A percentile compares a stretch with the other conserved stretches of the same genome.
Evolutionary conservation across 164 flowering plant genomes (phyloP).

Genomic region (Berberis thunbergii): DNA sequence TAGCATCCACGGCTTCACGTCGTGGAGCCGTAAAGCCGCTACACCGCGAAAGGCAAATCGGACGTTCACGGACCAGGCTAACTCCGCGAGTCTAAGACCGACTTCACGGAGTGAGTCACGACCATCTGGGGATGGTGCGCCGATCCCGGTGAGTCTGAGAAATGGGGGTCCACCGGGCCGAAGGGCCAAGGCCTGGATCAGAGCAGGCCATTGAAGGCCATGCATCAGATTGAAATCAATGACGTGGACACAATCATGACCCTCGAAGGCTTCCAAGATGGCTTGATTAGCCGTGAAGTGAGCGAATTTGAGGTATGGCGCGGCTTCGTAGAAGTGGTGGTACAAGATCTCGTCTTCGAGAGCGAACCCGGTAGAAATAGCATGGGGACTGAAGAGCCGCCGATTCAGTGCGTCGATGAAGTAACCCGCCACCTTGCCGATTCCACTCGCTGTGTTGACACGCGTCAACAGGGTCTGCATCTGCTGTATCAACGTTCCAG

Average conservation of each 20-base stretch:
- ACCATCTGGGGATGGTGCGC: conserved; percentile 57
- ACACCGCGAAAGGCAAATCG: conserved; percentile 65
- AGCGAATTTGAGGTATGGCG: conserved; percentile 75
- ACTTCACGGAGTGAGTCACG: conserved; percentile 57
- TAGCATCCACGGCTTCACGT: conserved; percentile 67
- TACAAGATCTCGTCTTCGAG: conserved; percentile 46
- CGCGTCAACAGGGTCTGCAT: conserved; percentile 39
- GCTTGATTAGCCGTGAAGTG: conserved; percentile 92
- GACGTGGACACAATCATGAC: conserved; percentile 68
- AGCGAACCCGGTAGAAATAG: conserved; percentile 12
- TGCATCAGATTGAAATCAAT: conserved; percentile 66
- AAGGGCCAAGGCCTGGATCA: conserved; percentile 65
- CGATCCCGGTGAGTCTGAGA: conserved; percentile 57
- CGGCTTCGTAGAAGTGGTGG: conserved; percentile 69
- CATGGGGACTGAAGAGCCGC: conserved; percentile 31
- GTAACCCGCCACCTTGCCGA: conserved; percentile 66
- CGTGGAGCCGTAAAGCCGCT: conserved; percentile 51
- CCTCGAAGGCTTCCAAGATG: conserved; percentile 64
- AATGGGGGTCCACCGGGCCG: conserved; percentile 66
- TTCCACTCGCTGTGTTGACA: conserved; percentile 46
- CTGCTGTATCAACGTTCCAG: conserved; percentile 36
- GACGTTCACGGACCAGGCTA: conserved; percentile 65
- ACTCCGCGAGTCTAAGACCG: conserved; percentile 49
- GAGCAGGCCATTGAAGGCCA: conserved; percentile 81
- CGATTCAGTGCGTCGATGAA: conserved; percentile 62